phyloP scores from a whole-genome alignment of 139 green algal genomes.

The Chlamydomonas eustigma region DNA sequence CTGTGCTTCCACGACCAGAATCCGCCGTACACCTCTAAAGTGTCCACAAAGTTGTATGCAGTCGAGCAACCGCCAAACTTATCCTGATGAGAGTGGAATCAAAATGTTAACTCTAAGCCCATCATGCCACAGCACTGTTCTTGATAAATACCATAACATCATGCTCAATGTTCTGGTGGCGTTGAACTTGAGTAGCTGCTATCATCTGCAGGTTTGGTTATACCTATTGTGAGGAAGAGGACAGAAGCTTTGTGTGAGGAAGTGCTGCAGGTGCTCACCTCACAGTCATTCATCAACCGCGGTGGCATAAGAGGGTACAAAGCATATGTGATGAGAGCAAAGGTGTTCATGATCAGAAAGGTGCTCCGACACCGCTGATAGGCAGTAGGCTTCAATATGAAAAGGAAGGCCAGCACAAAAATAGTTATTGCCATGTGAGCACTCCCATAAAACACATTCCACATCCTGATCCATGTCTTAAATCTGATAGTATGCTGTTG shows the following conservation, averaged over 20 bases:
- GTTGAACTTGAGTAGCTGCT: no score
- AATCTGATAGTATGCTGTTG: slow-evolving; percentile 13
- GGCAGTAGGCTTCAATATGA: slow-evolving; percentile 21
- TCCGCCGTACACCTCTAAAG: slow-evolving; percentile 17
- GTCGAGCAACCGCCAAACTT: slow-evolving; percentile 5
- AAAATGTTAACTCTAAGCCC: no score
- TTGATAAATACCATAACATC: no score
- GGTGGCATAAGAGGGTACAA: slow-evolving; percentile 35
- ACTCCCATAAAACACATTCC: slow-evolving; percentile 35
- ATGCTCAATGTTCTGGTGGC: no score
- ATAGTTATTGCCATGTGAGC: slow-evolving; percentile 34
- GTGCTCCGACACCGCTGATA: slow-evolving; percentile 25
- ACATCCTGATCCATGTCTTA: slow-evolving; percentile 21
- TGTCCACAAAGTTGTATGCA: slow-evolving; percentile 11
- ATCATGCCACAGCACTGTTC: no score
- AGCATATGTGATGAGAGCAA: slow-evolving; percentile 25
- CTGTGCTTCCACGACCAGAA: slow-evolving; percentile 34
- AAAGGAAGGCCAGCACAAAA: slow-evolving; percentile 26
- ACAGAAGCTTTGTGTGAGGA: no score
- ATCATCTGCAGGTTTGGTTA: no score
- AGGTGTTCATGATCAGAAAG: slow-evolving; percentile 36
- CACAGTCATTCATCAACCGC: slow-evolving; percentile 23
- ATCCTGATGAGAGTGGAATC: not conserved
- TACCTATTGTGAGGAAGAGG: no score
- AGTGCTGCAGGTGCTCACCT: no score